Percentiles rank a stretch among this genome's conserved stretches.
These are phyloP conservation scores for Hyaloscypha variabilis DNA, from an alignment of 495 filamentous ascomycete species.

Conservation along the genomic window DNA sequence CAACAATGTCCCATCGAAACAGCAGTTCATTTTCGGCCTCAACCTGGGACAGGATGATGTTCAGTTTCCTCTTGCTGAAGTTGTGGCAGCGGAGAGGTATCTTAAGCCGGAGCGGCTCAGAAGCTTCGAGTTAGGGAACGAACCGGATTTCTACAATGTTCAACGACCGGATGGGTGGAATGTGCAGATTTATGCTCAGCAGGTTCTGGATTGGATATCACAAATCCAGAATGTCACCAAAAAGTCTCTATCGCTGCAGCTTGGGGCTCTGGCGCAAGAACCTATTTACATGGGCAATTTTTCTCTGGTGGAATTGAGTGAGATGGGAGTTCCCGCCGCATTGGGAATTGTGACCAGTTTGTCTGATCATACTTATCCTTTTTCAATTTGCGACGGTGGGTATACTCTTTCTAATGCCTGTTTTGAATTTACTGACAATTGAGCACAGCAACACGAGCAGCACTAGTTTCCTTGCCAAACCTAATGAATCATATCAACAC, in stretches of 20 bases:
- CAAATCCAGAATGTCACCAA: not conserved
- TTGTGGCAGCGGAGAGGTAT: slow-evolving; percentile 5
- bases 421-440: not conserved
- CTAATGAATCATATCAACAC: slow-evolving; percentile 4
- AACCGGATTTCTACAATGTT: slow-evolving; percentile 8
- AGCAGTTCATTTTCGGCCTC: slow-evolving; percentile 16
- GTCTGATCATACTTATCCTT: not conserved
- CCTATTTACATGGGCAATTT: slow-evolving; percentile 1
- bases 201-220: not conserved
- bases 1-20: slow-evolving; percentile 5
- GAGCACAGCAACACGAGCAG: not conserved
- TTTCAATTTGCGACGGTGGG: not conserved
- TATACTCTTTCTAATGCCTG: not conserved
- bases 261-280: not conserved
- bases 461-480: not conserved
- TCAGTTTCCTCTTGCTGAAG: not conserved
- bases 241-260: not conserved
- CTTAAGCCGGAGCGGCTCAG: not conserved
- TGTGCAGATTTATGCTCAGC: not conserved
- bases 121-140: slow-evolving; percentile 13
- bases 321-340: not conserved
- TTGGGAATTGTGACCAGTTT: not conserved
- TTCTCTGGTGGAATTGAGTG: not conserved
- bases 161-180: not conserved
- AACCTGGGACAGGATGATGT: slow-evolving; percentile 13